Evolutionary conservation across 2,329 filamentous ascomycete genomes (phyloP), one percentile per base, ranked within the genome.

Genomic region (Aureobasidium lini): DNA sequence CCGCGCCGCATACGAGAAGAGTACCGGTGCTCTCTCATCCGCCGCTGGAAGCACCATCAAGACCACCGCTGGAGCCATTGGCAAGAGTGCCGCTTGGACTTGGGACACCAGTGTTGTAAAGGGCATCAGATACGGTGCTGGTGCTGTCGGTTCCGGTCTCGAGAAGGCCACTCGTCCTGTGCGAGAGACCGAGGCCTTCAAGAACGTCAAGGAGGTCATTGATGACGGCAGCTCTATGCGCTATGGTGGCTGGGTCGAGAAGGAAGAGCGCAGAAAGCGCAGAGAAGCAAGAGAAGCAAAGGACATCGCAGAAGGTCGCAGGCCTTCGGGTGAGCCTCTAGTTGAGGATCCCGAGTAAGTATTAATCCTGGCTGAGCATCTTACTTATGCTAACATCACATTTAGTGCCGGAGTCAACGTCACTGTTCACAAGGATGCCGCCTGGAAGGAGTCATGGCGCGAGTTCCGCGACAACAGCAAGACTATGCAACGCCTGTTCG

Each of bases 381-480:
- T 18, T 11, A 23, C 11, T 4, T 10, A 11, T 60, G 68, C 72
- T 75, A 70, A 77, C 64, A 54, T 39, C 53, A 39, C 46, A 54
- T 4, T 15, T 65, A 96, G 94, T 61, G 94, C 94, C 61, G 94
- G 94, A 62, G 96, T 92, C 60, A 95, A 95, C 70, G 79, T 99
- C 50, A 97, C 93, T 0, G 73, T 99, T 0, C 94, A 99, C 81
- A 99, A 99, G 76, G 94, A 99, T 67, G 87, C 94, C 13, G 89
- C 89, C 23, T 97, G 93, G 90, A 96, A 96, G 76, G 93, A 97
- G 73, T 90, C 91, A n/a, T 99, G 94, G 94, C 85, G 87, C 68
- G 89, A 94, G 54, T 99, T 97, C 83, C 87, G 88, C 64, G 94
- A 99, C 72, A 85, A 85, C 64, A 96, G 87, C 75, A 90, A 88